A percentile compares a stretch with the other conserved stretches of the same genome.
phyloP scores from a whole-genome alignment of 2,329 filamentous ascomycete genomes.

The Epichloe hybrida region DNA sequence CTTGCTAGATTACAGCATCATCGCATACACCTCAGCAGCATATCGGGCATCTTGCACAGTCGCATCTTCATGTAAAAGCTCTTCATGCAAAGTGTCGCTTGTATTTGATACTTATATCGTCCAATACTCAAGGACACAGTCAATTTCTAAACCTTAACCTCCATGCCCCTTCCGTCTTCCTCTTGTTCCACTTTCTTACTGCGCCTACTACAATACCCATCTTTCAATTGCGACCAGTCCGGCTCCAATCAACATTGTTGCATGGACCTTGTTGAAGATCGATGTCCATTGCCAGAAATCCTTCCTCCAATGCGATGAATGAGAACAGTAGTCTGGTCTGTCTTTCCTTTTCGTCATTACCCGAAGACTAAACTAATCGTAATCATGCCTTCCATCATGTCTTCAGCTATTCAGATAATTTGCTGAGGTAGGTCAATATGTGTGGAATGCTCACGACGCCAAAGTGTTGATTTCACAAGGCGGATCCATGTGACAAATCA shows the following conservation, averaged over 20 bases:
- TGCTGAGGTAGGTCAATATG: constrained; percentile 5
- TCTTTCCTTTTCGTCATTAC: constrained; percentile 14
- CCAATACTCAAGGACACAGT: neutral
- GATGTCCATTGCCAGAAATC: neutral
- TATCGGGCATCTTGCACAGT: too few relatives aligned
- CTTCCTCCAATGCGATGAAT: neutral
- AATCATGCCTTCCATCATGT: constrained; percentile 10
- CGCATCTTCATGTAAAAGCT: too few relatives aligned
- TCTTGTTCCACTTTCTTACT: neutral
- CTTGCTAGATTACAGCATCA: too few relatives aligned
- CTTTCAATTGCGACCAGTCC: neutral
- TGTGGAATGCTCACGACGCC: constrained; percentile 1
- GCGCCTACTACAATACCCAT: constrained; percentile 1
- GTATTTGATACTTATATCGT: constrained; percentile 1
- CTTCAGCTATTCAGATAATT: constrained; percentile 12
- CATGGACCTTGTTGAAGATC: neutral
- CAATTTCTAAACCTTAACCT: constrained; percentile 3
- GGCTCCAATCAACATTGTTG: neutral
- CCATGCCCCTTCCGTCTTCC: neutral
- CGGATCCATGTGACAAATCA: constrained; percentile 1
- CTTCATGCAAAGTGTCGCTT: neutral
- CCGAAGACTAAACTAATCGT: neutral
- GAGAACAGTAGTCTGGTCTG: constrained; percentile 4
- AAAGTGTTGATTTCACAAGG: neutral
- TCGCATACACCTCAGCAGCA: too few relatives aligned